Evolutionary conservation across 2,329 filamentous ascomycete genomes (phyloP), one percentile per base, ranked within the genome.

Genomic region (Botrytis galanthina): DNA sequence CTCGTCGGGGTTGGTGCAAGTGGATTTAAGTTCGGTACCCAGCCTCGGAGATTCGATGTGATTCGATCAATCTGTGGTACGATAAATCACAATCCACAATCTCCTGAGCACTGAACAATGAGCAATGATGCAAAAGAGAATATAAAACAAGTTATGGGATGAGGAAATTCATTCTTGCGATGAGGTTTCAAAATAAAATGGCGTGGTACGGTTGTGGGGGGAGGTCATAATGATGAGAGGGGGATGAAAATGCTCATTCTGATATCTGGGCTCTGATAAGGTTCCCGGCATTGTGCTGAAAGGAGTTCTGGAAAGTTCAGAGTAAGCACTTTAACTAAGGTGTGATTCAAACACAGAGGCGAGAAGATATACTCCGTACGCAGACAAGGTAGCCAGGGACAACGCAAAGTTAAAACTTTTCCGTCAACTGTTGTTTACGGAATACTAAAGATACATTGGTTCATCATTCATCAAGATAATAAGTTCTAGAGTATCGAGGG

Each of bases 391-490:
- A 46, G 7, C n/a, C 7, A 63, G 35, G 32, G 20, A 18, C 6
- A 9, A 69, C 10, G 6, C 48, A 57, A 42, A 51, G 4, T 16
- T 16, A 42, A 29, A 20, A 29, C 35, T 18, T 7, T 12, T 29
- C 29, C 9, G 29, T 57, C 39, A 61, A 39, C 22, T 20, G 2
- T 44, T 20, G 22, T 46, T 61, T 12, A 46, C 32, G n/a, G 1
- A 26, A 22, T 32, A 51, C 35, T 51, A 72, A n/a, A 39, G 42
- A 54, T 68, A 39, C 46, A 4, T 39, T 54, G 46, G n/a, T 32
- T 72, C 60, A 42, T 66, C 35, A 54, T 32, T 54, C 46, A 64
- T 54, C 44, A 54, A 54, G 29, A 72, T 46, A 20, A n/a, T 54
- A 35, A 44, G 16, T 44, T 46, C 39, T 60, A 57, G 51, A 57